Evolutionary conservation across 345 rosid species (phyloP), one percentile per base, ranked within the genome.

Genomic region (Gossypium bickii): DNA sequence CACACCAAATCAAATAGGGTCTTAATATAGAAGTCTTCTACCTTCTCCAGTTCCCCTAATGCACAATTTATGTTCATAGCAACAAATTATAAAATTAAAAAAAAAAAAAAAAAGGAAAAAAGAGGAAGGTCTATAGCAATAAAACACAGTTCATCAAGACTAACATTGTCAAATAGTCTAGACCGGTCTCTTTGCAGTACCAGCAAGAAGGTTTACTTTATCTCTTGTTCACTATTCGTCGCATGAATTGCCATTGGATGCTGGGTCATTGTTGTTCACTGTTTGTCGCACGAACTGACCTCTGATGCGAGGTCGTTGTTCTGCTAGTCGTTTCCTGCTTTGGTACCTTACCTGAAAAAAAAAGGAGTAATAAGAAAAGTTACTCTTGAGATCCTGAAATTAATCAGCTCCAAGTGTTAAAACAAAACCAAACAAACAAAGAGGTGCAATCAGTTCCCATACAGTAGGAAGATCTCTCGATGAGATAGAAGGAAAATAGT

Each of bases 231-330:
- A 61, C 63, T 63, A 66, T 70, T 9, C 62, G 80, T 45, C 79
- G 67, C 64, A 79, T 72, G 44, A 82, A 82, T 67, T 82, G 85
- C 70, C 79, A 71, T 6, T 72, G 63, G n/a, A 79, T 29, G 16
- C 78, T 73, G 4, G 77, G 69, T 48, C 80, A 56, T 47, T 77
- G 77, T 72, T 76, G 11, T 72, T 82, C 20, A 51, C 63, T 58
- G 77, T 66, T 15, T 74, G 85, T 18, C 81, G 72, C 57, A 77
- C 80, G n/a, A 82, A 82, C 57, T 82, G 85, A 70, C 82, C 82
- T 3, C 76, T 74, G 11, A 82, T 38, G 10, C 82, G 82, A 0
- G 78, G 80, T 48, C 80, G 74, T 55, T 79, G 85, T 69, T 82
- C 85, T 9, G 82, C 82, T 71, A 82, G 72, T 60, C 25, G 62